Evolutionary conservation across 768 basidiomycete genomes (phyloP), one percentile per base, ranked within the genome.

Genomic region (Russula virescens): DNA sequence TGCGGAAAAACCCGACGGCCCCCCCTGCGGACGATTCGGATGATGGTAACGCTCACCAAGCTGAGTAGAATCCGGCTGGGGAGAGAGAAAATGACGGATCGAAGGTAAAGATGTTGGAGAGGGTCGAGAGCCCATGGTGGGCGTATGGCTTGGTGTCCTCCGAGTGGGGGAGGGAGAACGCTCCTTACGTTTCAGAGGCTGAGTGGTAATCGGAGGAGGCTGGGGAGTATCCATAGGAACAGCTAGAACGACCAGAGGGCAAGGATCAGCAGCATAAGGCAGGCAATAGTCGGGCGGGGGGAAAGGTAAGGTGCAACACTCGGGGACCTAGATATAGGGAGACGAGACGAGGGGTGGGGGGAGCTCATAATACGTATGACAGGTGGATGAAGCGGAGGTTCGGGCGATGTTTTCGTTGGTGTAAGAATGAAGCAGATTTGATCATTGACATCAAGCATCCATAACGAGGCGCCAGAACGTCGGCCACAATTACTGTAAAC

Each of bases 51-150:
- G 61, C n/a, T 63, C 64, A 28, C 38, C 42, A 34, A 62, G 63
- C 60, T 63, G 55, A 18, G 49, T 21, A 18, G 49, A 18, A 40
- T 62, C 60, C 19, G 62, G 16, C 43, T 65, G 64, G 28, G 60
- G 66, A 58, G 65, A 65, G 49, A 63, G 58, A 53, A 68, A 66
- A 21, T 68, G 67, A 35, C 65, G 67, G 43, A 68, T 66, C 13
- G 65, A 63, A 26, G 67, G 67, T 31, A 68, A 50, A 16, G 67
- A 63, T 2, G 67, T 68, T 11, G 67, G 65, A 3, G 67, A 68
- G 26, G 58, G 58, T 19, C 65, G 66, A 31, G 63, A 52, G 19
- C 47, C 45, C 2, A 62, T 31, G 1, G 62, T 52, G 35, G 63
- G 46, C 0, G 65, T 45, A 28, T 59, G 46, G 11, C 55, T 34